Evolutionary conservation across 176 grass and related monocot genomes (phyloP).

Genomic region (Microstegium vimineum): DNA sequence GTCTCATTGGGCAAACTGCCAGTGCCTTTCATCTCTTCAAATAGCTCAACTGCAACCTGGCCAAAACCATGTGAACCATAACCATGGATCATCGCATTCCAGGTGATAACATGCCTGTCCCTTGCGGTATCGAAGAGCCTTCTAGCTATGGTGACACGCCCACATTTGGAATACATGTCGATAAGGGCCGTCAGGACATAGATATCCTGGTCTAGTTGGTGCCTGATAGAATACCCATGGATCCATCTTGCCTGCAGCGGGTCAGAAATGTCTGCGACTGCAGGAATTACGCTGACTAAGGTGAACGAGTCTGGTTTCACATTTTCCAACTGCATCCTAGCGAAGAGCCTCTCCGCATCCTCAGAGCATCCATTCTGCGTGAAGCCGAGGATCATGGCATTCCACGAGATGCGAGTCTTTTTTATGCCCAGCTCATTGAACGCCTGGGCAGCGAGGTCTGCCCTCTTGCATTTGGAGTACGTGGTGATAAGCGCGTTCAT

Average conservation of each 20-base stretch:
- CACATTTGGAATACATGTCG: slow-evolving; percentile 57
- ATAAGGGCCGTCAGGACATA: slow-evolving; percentile 61
- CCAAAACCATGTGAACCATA: slow-evolving; percentile 64
- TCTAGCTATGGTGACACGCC: slow-evolving; percentile 34
- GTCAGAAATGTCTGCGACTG: slow-evolving; percentile 46
- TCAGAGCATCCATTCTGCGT: slow-evolving; percentile 37
- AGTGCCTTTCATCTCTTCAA: slow-evolving; percentile 57
- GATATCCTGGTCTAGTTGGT: slow-evolving; percentile 33
- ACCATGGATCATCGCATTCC: slow-evolving; percentile 70
- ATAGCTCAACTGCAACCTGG: slow-evolving; percentile 43
- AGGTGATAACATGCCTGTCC: slow-evolving; percentile 61
- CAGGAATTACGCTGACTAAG: slow-evolving; percentile 57
- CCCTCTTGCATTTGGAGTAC: slow-evolving; percentile 57
- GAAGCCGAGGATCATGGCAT: slow-evolving; percentile 63
- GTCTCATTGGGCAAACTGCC: slow-evolving; percentile 37
- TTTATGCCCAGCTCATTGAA: slow-evolving; percentile 34
- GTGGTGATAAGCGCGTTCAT: slow-evolving; percentile 64
- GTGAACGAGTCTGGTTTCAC: slow-evolving; percentile 64
- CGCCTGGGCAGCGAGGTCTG: slow-evolving; percentile 38
- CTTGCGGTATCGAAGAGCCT: slow-evolving; percentile 47
- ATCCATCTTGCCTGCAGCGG: slow-evolving; percentile 62
- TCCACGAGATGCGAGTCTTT: slow-evolving; percentile 56
- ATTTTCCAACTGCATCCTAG: slow-evolving; percentile 48
- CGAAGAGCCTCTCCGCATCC: slow-evolving; percentile 47
- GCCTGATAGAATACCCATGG: slow-evolving; percentile 56